Percentiles rank a stretch among this genome's conserved stretches.
phyloP scores from a whole-genome alignment of 2,329 filamentous ascomycete species.

The Nigrospora osmanthi region DNA sequence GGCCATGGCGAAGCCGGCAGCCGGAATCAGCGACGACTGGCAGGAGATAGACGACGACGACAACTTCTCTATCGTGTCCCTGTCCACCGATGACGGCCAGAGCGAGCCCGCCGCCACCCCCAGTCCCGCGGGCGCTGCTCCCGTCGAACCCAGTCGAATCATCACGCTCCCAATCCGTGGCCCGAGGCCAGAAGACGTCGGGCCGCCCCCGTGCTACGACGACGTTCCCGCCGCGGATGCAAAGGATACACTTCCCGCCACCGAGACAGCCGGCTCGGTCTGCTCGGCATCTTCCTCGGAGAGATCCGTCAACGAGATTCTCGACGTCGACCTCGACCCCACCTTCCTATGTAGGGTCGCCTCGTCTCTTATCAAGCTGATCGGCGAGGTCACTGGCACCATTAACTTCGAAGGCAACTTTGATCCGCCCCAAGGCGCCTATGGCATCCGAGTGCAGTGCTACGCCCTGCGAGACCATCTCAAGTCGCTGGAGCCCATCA shows the following conservation, averaged over 20 bases:
- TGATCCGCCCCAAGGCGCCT: neutral
- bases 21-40: conserved; percentile 16
- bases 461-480: conserved; percentile 7
- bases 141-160: neutral
- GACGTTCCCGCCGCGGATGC: conserved; percentile 3
- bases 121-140: neutral
- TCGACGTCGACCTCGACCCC: conserved; percentile 4
- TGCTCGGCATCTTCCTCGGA: neutral
- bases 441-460: conserved; percentile 4
- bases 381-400: conserved; percentile 4
- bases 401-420: neutral
- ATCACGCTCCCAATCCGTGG: neutral
- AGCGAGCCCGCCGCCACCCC: neutral
- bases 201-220: neutral
- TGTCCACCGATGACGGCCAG: conserved; percentile 12
- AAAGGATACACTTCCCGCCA: neutral
- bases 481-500: conserved; percentile 8
- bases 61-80: conserved; percentile 15
- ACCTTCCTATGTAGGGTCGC: conserved; percentile 3
- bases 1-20: neutral
- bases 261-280: too few relatives aligned
- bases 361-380: conserved; percentile 4
- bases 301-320: neutral
- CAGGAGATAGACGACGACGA: conserved; percentile 16
- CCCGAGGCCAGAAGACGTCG: neutral